Percentiles rank a stretch among this genome's conserved stretches.
Conservation (phyloP, 768 basidiomycete genomes). For the Austroboletus eburneus region DNA sequence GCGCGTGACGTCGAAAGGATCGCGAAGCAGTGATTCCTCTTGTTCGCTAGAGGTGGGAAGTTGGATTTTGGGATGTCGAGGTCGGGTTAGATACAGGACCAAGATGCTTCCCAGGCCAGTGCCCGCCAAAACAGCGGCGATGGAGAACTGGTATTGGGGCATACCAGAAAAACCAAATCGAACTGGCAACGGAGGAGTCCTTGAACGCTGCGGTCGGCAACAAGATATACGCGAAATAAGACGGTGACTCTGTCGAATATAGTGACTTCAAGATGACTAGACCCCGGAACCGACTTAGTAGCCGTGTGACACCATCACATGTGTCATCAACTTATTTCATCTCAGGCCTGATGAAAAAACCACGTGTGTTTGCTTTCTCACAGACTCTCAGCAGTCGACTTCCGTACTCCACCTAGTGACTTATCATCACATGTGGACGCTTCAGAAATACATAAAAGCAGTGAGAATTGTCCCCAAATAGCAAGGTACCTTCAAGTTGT, state of each 20-base stretch:
- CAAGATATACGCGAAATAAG: background rate
- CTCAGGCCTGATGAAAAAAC: too few relatives aligned
- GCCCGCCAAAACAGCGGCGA: conserved; percentile 45
- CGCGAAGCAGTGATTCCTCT: conserved; percentile 29
- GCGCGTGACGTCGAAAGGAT: conserved; percentile 71
- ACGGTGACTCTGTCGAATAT: background rate
- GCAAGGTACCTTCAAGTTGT: too few relatives aligned
- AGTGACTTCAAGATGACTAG: too few relatives aligned
- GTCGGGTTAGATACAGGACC: conserved; percentile 37
- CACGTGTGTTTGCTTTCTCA: too few relatives aligned
- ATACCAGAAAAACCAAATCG: conserved; percentile 31
- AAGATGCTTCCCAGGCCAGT: conserved; percentile 43
- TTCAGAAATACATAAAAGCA: too few relatives aligned
- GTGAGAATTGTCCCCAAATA: too few relatives aligned
- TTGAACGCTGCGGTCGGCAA: background rate
- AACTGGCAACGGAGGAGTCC: background rate
- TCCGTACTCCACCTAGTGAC: too few relatives aligned
- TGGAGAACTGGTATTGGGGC: conserved; percentile 56
- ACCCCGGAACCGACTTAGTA: conserved; percentile 9
- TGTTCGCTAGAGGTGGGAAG: conserved; percentile 35
- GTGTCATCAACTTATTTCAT: too few relatives aligned
- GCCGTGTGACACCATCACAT: too few relatives aligned
- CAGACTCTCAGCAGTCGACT: too few relatives aligned
- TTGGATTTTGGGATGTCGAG: conserved; percentile 48
- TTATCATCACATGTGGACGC: too few relatives aligned